A percentile compares a stretch with the other conserved stretches of the same genome.
These are phyloP conservation scores for Zygoascus biomembranicola DNA, from an alignment of 805 yeast genomes.

Conservation along the genomic window DNA sequence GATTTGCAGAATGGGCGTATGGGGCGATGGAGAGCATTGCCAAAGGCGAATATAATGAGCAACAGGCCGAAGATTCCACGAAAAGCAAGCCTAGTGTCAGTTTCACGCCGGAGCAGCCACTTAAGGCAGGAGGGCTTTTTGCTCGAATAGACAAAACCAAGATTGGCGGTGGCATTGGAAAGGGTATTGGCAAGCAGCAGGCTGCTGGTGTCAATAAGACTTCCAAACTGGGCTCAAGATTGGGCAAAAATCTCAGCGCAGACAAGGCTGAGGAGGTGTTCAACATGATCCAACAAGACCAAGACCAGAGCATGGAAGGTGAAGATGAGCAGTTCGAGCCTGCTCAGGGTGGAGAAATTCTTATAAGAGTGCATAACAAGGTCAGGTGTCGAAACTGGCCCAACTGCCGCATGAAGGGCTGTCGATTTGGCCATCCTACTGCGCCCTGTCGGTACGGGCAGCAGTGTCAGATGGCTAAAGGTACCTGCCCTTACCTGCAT, in stretches of 20 bases:
- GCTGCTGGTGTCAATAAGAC: background rate
- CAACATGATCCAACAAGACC: background rate
- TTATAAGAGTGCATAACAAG: constrained; percentile 1
- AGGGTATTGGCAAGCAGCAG: background rate
- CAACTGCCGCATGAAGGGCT: constrained; percentile 32
- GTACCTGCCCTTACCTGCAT: constrained; percentile 76
- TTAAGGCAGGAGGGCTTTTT: background rate
- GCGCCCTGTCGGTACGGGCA: constrained; percentile 67
- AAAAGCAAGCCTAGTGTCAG: background rate
- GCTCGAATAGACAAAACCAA: background rate
- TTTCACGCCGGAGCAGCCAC: background rate
- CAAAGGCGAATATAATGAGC: background rate
- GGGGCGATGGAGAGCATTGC: constrained; percentile 7
- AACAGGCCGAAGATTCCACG: background rate
- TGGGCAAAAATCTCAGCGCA: constrained; percentile 1
- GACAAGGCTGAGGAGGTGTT: background rate
- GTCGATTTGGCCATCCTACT: constrained; percentile 75
- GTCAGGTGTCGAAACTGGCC: constrained; percentile 30
- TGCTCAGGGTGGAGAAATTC: background rate
- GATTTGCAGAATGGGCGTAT: constrained; percentile 21
- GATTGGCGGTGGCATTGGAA: constrained; percentile 1
- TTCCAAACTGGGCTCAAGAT: background rate
- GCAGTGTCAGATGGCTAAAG: constrained; percentile 68
- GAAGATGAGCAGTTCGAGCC: background rate
- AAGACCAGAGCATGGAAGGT: background rate